Evolutionary conservation across 148 eudicot genomes (phyloP), one percentile per base, ranked within the genome.

Genomic region (Silene latifolia): DNA sequence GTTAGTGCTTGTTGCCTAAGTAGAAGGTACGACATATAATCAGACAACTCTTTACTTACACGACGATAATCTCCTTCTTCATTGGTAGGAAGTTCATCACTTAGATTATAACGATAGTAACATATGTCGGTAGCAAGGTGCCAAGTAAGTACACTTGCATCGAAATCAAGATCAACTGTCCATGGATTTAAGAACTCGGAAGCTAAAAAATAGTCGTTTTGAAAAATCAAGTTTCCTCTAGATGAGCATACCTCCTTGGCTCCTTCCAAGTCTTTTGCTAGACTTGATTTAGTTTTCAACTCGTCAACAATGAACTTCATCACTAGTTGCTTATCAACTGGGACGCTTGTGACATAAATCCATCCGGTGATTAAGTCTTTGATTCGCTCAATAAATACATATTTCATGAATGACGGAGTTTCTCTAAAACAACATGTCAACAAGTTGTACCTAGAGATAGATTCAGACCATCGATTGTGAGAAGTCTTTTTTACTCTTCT

Each of bases 1-100:
- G 79, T 72, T 73, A 82, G n/a, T 1, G 39, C 11, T 0, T 80
- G 82, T 29, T 76, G 77, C 73, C 78, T 44, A 0, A 85, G 54
- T 8, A 85, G 47, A 48, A 85, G 81, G 47, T 80, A 86, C n/a
- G 74, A 0, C 83, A 80, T 83, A 77, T 83, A 83, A 63, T 76
- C 81, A 5, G 86, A 83, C 0, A 86, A 25, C 2, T 65, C 3
- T 23, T 76, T 83, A 13, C 79, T 27, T 25, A 73, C 46, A 60
- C 8, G 6, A 21, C 57, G 6, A 39, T n/a, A 24, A 11, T 60
- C 18, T 51, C 9, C 10, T 0, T 25, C 10, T 0, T 25, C 12
- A 10, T 14, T 8, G 8, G 42, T 7, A 2, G 12, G 0, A 5
- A 9, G 2, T 18, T 6, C 9, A 11, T 9, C 1, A 20, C 48